Conservation (phyloP, 2,329 filamentous ascomycete species). For the Neofusicoccum cordaticola region DNA sequence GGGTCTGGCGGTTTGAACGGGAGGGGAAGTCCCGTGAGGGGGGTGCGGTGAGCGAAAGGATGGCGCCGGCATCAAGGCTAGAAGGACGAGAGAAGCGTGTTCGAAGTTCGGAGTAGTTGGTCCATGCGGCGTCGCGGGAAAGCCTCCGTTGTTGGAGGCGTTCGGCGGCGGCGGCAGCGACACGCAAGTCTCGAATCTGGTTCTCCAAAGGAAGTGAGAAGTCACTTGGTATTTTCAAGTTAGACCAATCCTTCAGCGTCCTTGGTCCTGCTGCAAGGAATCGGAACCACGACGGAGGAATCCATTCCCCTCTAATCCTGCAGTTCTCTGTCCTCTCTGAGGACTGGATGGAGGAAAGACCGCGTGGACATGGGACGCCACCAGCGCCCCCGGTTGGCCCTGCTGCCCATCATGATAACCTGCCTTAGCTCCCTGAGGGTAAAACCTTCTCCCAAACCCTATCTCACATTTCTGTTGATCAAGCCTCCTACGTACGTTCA, state of each 20-base stretch:
- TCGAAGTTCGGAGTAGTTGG: neutral
- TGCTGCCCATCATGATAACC: neutral
- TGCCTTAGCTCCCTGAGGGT: slow-evolving; percentile 10
- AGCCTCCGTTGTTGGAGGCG: neutral
- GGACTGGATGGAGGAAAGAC: neutral
- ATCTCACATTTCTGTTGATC: neutral
- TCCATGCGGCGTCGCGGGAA: neutral
- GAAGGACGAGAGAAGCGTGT: neutral
- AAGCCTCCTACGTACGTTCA: slow-evolving; percentile 3
- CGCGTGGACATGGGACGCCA: neutral
- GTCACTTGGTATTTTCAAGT: neutral
- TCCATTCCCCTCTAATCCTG: neutral
- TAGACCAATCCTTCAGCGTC: neutral
- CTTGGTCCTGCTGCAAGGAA: neutral
- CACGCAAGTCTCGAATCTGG: neutral
- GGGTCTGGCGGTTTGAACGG: neutral
- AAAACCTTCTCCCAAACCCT: slow-evolving; percentile 8
- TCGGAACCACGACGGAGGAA: neutral
- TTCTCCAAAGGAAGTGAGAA: neutral
- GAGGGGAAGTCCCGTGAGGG: neutral
- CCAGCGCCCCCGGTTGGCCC: neutral
- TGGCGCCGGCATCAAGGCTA: neutral
- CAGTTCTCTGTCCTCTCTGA: neutral
- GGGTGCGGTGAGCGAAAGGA: neutral
- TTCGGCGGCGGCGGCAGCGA: neutral